Percentiles rank a stretch among this genome's conserved stretches.
Evolutionary conservation across 805 yeast genomes (phyloP).

Genomic region (Wickerhamiella shivajii): DNA sequence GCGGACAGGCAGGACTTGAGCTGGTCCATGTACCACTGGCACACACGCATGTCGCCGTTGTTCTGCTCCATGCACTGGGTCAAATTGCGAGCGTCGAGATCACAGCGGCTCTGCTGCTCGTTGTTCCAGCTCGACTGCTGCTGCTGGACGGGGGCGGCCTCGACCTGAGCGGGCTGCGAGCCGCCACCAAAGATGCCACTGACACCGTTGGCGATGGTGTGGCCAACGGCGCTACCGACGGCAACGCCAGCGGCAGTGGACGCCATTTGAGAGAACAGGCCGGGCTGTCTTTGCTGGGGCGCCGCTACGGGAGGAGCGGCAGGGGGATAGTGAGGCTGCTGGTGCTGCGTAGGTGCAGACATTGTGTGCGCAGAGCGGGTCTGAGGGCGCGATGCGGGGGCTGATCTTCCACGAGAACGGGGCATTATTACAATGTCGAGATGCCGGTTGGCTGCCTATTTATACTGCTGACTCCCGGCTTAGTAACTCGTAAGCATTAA

Average conservation of each 20-base stretch:
- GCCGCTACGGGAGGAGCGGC: conserved; percentile 36
- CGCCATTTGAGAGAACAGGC: conserved; percentile 94
- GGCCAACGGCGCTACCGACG: conserved; percentile 95
- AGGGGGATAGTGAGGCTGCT: conserved; percentile 26
- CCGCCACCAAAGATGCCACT: conserved; percentile 80
- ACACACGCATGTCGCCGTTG: conserved; percentile 89
- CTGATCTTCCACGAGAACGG: conserved; percentile 34
- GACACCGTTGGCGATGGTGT: conserved; percentile 89
- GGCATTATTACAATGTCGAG: conserved; percentile 14
- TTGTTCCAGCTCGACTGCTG: conserved; percentile 23
- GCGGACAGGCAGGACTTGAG: conserved; percentile 96
- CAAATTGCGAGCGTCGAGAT: conserved; percentile 84
- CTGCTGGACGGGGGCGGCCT: conserved; percentile 29
- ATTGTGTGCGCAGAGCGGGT: conserved; percentile 22
- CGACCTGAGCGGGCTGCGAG: conserved; percentile 31
- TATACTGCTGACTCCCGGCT: too few species aligned
- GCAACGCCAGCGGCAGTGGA: conserved; percentile 99
- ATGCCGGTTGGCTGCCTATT: conserved; percentile 1
- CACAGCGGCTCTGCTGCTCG: conserved; percentile 48
- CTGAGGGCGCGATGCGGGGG: conserved; percentile 18
- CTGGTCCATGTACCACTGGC: conserved; percentile 95
- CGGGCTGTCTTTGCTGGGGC: conserved; percentile 43
- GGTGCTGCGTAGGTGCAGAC: conserved; percentile 47
- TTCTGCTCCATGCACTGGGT: conserved; percentile 92
- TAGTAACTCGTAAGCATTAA: too few species aligned